These are phyloP conservation scores for Caloboletus firmus DNA, from an alignment of 1,284 basidiomycete genomes.

Conservation along the genomic window DNA sequence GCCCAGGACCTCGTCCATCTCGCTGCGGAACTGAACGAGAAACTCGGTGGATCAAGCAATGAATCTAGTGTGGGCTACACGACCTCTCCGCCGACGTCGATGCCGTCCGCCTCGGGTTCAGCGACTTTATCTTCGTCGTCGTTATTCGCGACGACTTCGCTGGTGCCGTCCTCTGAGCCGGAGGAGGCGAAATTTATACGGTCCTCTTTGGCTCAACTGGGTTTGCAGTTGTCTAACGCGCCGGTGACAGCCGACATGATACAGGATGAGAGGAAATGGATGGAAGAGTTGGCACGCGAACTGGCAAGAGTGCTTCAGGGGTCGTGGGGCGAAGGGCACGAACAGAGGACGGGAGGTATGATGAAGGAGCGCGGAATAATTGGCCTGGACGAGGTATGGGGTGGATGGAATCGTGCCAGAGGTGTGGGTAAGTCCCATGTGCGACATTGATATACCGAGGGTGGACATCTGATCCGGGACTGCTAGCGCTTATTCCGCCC, in stretches of 20 bases:
- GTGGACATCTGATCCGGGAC: not conserved
- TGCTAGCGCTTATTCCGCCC: conserved; percentile 82
- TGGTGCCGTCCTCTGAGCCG: conserved; percentile 48
- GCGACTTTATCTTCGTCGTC: conserved; percentile 19
- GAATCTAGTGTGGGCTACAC: conserved; percentile 12
- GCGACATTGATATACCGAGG: not conserved
- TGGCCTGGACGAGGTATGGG: conserved; percentile 95
- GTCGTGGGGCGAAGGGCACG: conserved; percentile 15
- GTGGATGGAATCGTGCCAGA: conserved; percentile 93
- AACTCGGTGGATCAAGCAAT: conserved; percentile 59
- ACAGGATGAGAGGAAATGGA: conserved; percentile 78
- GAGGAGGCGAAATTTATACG: conserved; percentile 87
- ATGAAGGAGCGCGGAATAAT: conserved; percentile 78
- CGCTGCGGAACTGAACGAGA: conserved; percentile 85
- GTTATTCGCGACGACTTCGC: conserved; percentile 29
- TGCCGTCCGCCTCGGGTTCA: conserved; percentile 20
- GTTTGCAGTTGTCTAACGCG: conserved; percentile 70
- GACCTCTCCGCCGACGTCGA: conserved; percentile 5
- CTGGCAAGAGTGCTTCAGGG: conserved; percentile 75
- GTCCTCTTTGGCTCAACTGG: conserved; percentile 85
- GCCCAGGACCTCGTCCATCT: conserved; percentile 92
- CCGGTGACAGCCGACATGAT: conserved; percentile 93
- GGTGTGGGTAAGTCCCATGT: conserved; percentile 74
- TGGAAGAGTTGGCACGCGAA: conserved; percentile 82
- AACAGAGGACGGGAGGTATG: conserved; percentile 43